These are phyloP conservation scores for Pseudogymnoascus sp. DNA, from an alignment of 2,329 filamentous ascomycete species.

Conservation along the genomic window DNA sequence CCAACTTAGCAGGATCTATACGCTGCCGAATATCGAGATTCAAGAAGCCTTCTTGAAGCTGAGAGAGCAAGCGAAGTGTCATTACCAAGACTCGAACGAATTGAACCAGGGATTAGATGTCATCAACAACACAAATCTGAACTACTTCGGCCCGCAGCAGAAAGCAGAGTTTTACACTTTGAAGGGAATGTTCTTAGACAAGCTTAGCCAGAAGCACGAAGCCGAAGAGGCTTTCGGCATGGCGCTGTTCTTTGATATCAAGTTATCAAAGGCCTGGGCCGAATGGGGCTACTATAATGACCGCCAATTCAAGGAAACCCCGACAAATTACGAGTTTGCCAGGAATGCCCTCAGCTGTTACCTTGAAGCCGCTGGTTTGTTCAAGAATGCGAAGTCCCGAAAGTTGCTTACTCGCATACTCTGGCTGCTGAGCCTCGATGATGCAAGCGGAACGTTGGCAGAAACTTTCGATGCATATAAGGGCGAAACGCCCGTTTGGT, in stretches of 20 bases:
- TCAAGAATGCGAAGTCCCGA: slow-evolving; percentile 93
- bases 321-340: slow-evolving; percentile 71
- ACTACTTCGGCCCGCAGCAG: slow-evolving; percentile 92
- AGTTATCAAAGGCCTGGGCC: slow-evolving; percentile 93
- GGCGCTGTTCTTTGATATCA: slow-evolving; percentile 90
- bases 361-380: slow-evolving; percentile 87
- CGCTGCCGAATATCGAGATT: slow-evolving; percentile 97
- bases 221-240: slow-evolving; percentile 92
- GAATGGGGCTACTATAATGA: slow-evolving; percentile 99
- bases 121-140: slow-evolving; percentile 98
- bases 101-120: slow-evolving; percentile 90
- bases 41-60: slow-evolving; percentile 98
- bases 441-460: slow-evolving; percentile 73
- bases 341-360: slow-evolving; percentile 93
- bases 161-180: slow-evolving; percentile 99
- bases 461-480: slow-evolving; percentile 92
- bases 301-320: slow-evolving; percentile 87
- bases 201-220: slow-evolving; percentile 81
- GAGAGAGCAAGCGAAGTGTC: slow-evolving; percentile 96
- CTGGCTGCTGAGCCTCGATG: slow-evolving; percentile 91
- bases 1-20: slow-evolving; percentile 96
- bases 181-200: slow-evolving; percentile 98
- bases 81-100: slow-evolving; percentile 93
- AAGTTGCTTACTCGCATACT: slow-evolving; percentile 89
- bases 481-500: slow-evolving; percentile 96